Conservation (phyloP, 495 filamentous ascomycete species). For the Hyaloscypha bicolor region DNA sequence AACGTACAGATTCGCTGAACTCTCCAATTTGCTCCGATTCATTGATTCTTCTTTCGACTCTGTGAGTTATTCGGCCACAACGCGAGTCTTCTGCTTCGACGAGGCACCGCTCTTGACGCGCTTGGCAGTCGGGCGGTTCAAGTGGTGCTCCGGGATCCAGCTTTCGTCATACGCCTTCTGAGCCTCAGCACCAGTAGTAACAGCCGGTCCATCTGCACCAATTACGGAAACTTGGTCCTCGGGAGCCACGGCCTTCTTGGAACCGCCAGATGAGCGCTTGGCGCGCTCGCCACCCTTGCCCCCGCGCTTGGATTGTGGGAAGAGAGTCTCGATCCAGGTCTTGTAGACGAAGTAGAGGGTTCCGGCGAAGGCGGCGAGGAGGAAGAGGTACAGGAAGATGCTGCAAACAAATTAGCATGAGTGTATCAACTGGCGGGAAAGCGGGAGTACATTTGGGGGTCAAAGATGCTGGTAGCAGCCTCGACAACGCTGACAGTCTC, state of each 20-base stretch:
- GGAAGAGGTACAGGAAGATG: conserved; percentile 96
- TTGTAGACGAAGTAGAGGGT: conserved; percentile 95
- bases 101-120: conserved; percentile 74
- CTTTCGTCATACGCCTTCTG: conserved; percentile 84
- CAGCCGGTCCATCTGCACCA: conserved; percentile 69
- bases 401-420: conserved; percentile 49
- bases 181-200: conserved; percentile 52
- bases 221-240: conserved; percentile 65
- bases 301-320: conserved; percentile 81
- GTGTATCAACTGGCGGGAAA: conserved; percentile 6
- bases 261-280: conserved; percentile 55
- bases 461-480: conserved; percentile 88
- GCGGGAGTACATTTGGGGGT: conserved; percentile 85
- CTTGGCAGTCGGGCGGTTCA: conserved; percentile 81
- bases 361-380: conserved; percentile 72
- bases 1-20: not conserved
- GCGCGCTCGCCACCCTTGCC: conserved; percentile 63
- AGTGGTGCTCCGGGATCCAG: conserved; percentile 93
- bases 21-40: not conserved
- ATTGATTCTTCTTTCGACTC: not conserved
- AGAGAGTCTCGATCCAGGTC: conserved; percentile 95
- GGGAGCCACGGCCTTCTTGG: conserved; percentile 63
- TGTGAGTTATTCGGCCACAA: not conserved
- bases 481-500: conserved; percentile 89
- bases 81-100: conserved; percentile 51